Evolutionary conservation across 2,329 filamentous ascomycete genomes (phyloP), one percentile per base, ranked within the genome.

Genomic region (Aspergillus sp.): DNA sequence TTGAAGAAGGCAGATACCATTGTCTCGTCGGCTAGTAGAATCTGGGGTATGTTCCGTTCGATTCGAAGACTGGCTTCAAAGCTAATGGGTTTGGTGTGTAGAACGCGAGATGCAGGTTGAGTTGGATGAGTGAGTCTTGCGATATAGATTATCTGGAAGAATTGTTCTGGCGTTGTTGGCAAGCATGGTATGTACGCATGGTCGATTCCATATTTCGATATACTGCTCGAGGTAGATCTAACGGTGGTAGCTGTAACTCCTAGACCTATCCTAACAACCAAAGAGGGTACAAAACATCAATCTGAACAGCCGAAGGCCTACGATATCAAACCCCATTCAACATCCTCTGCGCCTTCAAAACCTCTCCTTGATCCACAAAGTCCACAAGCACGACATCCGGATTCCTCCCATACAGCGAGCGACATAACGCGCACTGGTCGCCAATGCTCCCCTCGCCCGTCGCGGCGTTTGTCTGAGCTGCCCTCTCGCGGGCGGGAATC

Each of bases 1-100:
- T 54, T 77, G 11, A 62, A 63, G 12, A 86, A 83, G 52, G 80
- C 80, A 2, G 72, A 75, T 37, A 66, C 79, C 20, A 85, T 86
- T 39, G 70, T 77, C 16, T 68, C 74, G 17, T 79, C 78, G 28
- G 81, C 82, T 12, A 83, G 75, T 57, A 69, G 71, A 39, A 59
- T 86, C 14, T 85, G 80, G 78, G 76, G 60, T 63, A 51, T 32
- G 51, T 46, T 26, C 26, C 26, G 15, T 26, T 8, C 5, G n/a
- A n/a, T n/a, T n/a, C n/a, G n/a, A n/a, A n/a, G n/a, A n/a, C n/a
- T n/a, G n/a, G n/a, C n/a, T 26, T 19, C 8, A 34, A 8, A 5
- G 5, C 15, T 34, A 11, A 24, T 15, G 3, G 8, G 8, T 6
- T 15, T 26, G 14, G 17, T 22, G 28, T 29, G 29, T 31, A 61